Base-by-base conservation (phyloP, 805 yeast genomes). In the Phaffomyces antillensis region DNA sequence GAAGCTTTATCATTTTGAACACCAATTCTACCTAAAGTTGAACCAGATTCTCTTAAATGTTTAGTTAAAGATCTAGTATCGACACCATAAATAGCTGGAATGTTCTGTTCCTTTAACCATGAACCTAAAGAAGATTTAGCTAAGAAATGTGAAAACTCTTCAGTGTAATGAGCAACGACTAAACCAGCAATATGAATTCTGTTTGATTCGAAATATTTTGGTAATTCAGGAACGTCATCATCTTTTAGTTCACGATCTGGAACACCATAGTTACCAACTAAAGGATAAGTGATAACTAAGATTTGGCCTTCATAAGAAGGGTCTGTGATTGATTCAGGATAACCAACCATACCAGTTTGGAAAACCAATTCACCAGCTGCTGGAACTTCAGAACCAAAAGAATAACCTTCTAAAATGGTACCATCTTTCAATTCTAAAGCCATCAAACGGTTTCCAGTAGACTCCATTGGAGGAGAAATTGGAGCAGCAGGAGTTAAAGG, bases 341-440 rank as follows among this genome's bases (percentile, higher is more conserved):
- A 93, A 51, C 99, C 99, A 56, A 93, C 98, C 96, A 93, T 90
- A 73, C 99, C 98, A 52, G 99, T 93, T 70, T 95, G 98, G 80
- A 93, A 93, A 49, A 93, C 99, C 59, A 95, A 79, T 72, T 93
- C 99, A 76, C 99, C 99, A 46, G 98, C 95, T 46, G 81, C 79
- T 24, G 96, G 66, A 49, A 75, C 79, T 51, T 83, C 83, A 45
- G 98, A 96, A 75, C 99, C 99, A 60, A 93, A 93, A 18, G 98
- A 91, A 72, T 85, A 88, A 70, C 99, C 99, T 69, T 88, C 93
- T 57, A 91, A 75, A 47, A 82, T 78, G 52, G 80, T 67, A 55
- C 96, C 96, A 65, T 86, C 89, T 58, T 85, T 84, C 56, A 93
- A 78, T 69, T 90, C 96, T 64, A 90, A 79, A 48, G 95, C 83